A percentile compares a stretch with the other conserved stretches of the same genome.
Evolutionary conservation across 257 asterid species (phyloP).

Genomic region (Cruciata laevipes): DNA sequence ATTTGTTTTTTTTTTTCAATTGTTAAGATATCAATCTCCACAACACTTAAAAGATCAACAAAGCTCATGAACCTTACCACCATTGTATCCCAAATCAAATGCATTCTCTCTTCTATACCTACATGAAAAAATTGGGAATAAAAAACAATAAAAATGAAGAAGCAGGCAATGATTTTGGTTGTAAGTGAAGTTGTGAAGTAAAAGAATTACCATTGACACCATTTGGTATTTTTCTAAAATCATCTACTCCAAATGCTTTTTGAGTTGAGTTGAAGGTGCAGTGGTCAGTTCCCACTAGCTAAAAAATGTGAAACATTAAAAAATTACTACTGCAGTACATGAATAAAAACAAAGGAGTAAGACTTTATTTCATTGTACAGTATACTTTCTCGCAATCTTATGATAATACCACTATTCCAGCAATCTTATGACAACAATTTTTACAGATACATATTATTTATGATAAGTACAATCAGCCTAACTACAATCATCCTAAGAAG

Average conservation of each 20-base stretch:
- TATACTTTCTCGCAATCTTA: neutral
- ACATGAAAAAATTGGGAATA: constrained; percentile 8
- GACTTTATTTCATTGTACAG: neutral
- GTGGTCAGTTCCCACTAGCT: constrained; percentile 99
- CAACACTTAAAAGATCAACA: neutral
- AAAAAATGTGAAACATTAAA: constrained; percentile 29
- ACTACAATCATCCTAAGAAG: neutral
- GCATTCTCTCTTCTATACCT: constrained; percentile 99
- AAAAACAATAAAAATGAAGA: neutral
- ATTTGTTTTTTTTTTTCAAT: neutral
- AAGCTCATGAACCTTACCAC: constrained; percentile 56
- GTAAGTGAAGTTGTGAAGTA: no score
- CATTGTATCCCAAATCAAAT: constrained; percentile 91
- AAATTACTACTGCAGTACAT: neutral
- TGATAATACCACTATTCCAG: neutral
- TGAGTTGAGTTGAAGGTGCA: constrained; percentile 89
- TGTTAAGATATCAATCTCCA: neutral
- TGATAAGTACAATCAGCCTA: neutral
- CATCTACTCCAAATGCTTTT: constrained; percentile 73
- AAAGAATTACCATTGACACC: constrained; percentile 74
- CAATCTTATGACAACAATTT: neutral
- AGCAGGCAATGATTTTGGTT: neutral
- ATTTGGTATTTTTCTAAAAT: constrained; percentile 92
- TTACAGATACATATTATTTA: neutral
- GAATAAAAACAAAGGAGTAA: neutral